Base-by-base conservation (phyloP, 2,329 filamentous ascomycete genomes). In the Sporothrix luriei region DNA sequence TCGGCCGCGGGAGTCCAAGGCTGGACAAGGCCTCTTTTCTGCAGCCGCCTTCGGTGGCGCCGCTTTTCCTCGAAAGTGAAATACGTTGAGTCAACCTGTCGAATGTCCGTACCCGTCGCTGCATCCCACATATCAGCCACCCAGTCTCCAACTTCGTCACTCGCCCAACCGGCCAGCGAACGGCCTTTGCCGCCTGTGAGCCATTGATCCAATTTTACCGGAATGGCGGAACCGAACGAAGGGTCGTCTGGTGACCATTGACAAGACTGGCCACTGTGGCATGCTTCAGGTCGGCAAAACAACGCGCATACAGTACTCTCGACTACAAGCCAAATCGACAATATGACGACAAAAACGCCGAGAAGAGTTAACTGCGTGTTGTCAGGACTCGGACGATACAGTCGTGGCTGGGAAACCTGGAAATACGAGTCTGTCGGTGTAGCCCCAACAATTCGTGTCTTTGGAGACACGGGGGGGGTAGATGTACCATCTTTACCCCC, bases 181-280 rank as follows among this genome's bases (percentile, higher is more conserved):
- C 84, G 83, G 5, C 84, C 84, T 46, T 77, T 78, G 0, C 86
- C 86, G 19, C 84, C 83, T 0, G 84, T 85, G 10, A 80, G 75
- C 87, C 87, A 89, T 73, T 89, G 82, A 75, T 90, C 87, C 14
- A 89, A 74, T 78, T 89, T 89, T 69, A 87, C 83, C 3, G 87
- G 87, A 59, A 89, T 80, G 1, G 86, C 85, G 51, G 80, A 81
- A n/a, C 87, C 87, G 76, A 87, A 89, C 33, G 83, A 82, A 0
- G 87, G 87, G 75, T 89, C 87, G 59, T 85, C 81, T 13, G 82
- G 81, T 38, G 83, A 84, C 85, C 85, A 89, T 48, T 82, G 79
- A 75, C 86, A 88, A 1, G 82, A 80, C 51, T 78, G 61, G 70
- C 76, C 66, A 62, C 77, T 76, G 26, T 80, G 80, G 73, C 87